Evolutionary conservation across 495 filamentous ascomycete genomes (phyloP), one percentile per base, ranked within the genome.

Genomic region (Letharia columbiana): DNA sequence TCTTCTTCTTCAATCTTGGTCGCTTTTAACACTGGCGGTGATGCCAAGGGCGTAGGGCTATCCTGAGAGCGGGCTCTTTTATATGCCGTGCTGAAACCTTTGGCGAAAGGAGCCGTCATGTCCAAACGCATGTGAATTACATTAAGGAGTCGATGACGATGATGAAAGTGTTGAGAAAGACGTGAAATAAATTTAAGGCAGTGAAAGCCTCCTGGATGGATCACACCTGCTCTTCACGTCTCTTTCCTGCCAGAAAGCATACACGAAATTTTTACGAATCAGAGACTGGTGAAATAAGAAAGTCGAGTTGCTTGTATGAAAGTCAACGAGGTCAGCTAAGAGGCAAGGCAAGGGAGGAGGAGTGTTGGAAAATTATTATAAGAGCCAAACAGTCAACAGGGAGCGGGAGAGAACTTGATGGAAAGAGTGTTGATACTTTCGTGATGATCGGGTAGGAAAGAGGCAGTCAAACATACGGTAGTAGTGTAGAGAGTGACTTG

Each of bases 41-140:
- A 67, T 79, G 78, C 61, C 72, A 72, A 40, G 72, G 76, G 68
- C 77, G 79, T 61, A 76, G 76, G 49, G 76, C 74, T 63, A 71
- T 72, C 68, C 57, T 70, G 66, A 44, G 70, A 68, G 18, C 70
- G 70, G 54, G 68, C 68, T 35, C 70, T 70, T 60, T 72, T 72
- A 54, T 65, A 59, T 44, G 70, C 66, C 49, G 66, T 68, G 44
- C 57, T 67, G 62, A 67, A 63, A 42, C 61, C 64, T 65, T 63
- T 68, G 56, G 57, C 52, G 40, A 64, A 62, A 60, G 66, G 61
- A 40, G 68, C 41, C 52, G 68, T 66, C 70, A 70, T 70, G 15
- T 40, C 59, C 33, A 50, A 18, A 20, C 18, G 20, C 20, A 31
- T 20, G 23, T 49, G 8, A 42, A 33, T 60, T 54, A 61, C 57